Conservation (phyloP, 2,329 filamentous ascomycete genomes). For the Nigrospora oryzae region DNA sequence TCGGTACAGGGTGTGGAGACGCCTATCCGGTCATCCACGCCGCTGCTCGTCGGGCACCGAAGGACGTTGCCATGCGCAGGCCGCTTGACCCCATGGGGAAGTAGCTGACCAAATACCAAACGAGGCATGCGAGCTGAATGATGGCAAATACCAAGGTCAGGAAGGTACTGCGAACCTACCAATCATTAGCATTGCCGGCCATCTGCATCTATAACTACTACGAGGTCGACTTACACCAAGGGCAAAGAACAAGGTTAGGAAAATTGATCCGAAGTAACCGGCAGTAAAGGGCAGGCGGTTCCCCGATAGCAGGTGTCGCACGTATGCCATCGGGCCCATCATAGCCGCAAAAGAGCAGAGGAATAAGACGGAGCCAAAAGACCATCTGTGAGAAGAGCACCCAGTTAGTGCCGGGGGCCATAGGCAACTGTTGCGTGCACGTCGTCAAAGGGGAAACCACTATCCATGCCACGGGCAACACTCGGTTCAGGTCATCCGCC, state of each 20-base stretch:
- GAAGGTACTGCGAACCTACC: constrained; percentile 71
- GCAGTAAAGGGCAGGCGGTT: constrained; percentile 85
- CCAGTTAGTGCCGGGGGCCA: constrained; percentile 17
- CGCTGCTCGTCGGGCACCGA: constrained; percentile 75
- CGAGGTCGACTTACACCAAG: constrained; percentile 65
- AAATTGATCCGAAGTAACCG: constrained; percentile 90
- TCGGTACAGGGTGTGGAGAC: background rate
- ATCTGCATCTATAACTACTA: background rate
- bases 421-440: too few relatives aligned
- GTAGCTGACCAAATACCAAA: constrained; percentile 96
- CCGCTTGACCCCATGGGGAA: constrained; percentile 94
- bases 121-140: constrained; percentile 70
- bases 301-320: constrained; percentile 75
- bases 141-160: constrained; percentile 80
- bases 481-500: constrained; percentile 7
- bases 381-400: constrained; percentile 60
- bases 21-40: constrained; percentile 76
- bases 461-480: too few relatives aligned
- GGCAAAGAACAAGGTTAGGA: constrained; percentile 83
- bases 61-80: constrained; percentile 75
- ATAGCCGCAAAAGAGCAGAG: constrained; percentile 86
- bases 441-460: too few relatives aligned
- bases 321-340: constrained; percentile 82
- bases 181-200: background rate
- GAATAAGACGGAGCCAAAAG: constrained; percentile 84